phyloP scores from a whole-genome alignment of 2,329 filamentous ascomycete genomes.

The Exophiala alcalophila region DNA sequence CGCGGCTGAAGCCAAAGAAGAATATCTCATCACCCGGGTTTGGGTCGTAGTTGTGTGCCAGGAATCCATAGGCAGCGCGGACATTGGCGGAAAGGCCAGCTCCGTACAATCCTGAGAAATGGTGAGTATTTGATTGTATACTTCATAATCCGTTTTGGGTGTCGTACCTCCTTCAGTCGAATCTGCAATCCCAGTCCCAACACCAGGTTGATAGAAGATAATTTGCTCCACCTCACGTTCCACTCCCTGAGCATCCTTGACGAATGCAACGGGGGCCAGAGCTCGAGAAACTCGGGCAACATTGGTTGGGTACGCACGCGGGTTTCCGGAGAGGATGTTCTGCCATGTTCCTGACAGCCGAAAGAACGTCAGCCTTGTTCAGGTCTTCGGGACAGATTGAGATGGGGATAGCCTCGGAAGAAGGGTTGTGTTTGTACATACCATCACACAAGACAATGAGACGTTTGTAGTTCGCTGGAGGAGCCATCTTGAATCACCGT shows the following conservation, averaged over 20 bases:
- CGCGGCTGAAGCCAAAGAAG: slow-evolving; percentile 49
- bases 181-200: slow-evolving; percentile 34
- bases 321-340: slow-evolving; percentile 29
- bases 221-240: slow-evolving; percentile 35
- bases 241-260: slow-evolving; percentile 27
- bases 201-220: slow-evolving; percentile 41
- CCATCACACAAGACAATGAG: slow-evolving; percentile 38
- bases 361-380: not conserved
- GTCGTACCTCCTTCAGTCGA: slow-evolving; percentile 22
- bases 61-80: slow-evolving; percentile 30
- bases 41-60: slow-evolving; percentile 36
- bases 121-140: not conserved
- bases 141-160: not conserved
- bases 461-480: slow-evolving; percentile 28
- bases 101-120: slow-evolving; percentile 20
- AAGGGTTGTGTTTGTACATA: too few species aligned
- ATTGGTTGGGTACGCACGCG: slow-evolving; percentile 33
- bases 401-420: not conserved
- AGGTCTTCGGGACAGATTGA: not conserved
- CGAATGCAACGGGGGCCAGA: slow-evolving; percentile 29
- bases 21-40: slow-evolving; percentile 49
- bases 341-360: slow-evolving; percentile 34
- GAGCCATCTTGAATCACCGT: slow-evolving; percentile 6
- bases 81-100: slow-evolving; percentile 25
- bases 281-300: slow-evolving; percentile 34